Percentiles rank a stretch among this genome's conserved stretches.
Evolutionary conservation across 2,329 filamentous ascomycete genomes (phyloP).

Genomic region (Coniochaeta pulveracea): DNA sequence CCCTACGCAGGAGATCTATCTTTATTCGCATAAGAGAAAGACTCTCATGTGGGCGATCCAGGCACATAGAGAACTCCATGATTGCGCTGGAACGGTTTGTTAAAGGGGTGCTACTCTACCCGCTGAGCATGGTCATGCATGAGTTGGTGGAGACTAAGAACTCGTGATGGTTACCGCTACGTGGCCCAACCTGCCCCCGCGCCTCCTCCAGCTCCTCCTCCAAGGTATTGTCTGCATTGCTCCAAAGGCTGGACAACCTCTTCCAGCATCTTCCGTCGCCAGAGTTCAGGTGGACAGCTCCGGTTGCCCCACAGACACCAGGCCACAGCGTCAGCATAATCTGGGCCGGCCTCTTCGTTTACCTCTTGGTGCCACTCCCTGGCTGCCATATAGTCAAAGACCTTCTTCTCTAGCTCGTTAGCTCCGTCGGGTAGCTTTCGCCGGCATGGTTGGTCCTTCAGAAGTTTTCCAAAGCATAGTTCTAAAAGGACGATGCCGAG

Average conservation of each 20-base stretch:
- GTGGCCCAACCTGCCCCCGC: no score
- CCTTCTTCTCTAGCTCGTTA: conserved; percentile 3
- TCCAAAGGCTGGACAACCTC: conserved; percentile 5
- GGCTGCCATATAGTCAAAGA: conserved; percentile 11
- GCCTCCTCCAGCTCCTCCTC: no score
- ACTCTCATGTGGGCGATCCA: no score
- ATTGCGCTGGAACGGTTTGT: no score
- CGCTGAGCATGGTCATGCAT: no score
- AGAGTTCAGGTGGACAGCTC: neutral
- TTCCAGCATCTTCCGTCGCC: conserved; percentile 5
- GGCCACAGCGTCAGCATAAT: conserved; percentile 8
- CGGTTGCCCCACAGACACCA: conserved; percentile 8
- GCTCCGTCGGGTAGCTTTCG: neutral
- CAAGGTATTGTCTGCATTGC: conserved; percentile 1
- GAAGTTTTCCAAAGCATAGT: conserved; percentile 11
- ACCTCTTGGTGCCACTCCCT: conserved; percentile 9
- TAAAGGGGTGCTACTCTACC: no score
- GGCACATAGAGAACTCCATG: no score
- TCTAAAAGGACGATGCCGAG: conserved; percentile 13
- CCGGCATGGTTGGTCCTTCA: conserved; percentile 7
- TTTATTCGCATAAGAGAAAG: no score
- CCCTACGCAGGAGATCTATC: no score
- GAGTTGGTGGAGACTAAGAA: no score
- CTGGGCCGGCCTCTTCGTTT: conserved; percentile 8
- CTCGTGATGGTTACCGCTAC: no score